Conservation (phyloP, 306 rosid genomes). For the Cucurbita ficifolia region DNA sequence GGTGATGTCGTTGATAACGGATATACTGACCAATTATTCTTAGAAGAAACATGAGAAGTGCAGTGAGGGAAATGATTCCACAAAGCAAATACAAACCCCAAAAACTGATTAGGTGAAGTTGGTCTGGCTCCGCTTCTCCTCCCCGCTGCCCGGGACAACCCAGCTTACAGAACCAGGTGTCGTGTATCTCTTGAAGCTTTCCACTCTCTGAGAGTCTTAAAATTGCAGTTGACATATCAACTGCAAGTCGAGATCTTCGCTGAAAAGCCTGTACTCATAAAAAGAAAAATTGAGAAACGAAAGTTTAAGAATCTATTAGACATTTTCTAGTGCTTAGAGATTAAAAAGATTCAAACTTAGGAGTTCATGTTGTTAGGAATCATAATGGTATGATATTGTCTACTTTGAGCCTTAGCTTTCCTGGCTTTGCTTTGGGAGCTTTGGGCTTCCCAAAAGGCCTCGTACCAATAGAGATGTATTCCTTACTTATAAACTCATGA, state of each 20-base stretch:
- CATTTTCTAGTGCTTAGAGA: too few relatives aligned
- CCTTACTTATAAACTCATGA: too few relatives aligned
- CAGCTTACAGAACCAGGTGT: conserved; percentile 65
- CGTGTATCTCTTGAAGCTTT: conserved; percentile 49
- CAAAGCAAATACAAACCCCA: conserved; percentile 84
- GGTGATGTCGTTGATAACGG: conserved; percentile 33
- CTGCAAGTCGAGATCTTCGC: conserved; percentile 70
- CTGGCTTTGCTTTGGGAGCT: too few relatives aligned
- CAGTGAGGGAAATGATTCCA: conserved; percentile 23
- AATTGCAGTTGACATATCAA: conserved; percentile 85
- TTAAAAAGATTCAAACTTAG: too few relatives aligned
- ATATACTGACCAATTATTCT: conserved; percentile 37
- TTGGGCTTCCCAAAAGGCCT: too few relatives aligned
- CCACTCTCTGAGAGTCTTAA: conserved; percentile 73
- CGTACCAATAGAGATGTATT: too few relatives aligned
- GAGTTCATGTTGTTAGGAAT: too few relatives aligned
- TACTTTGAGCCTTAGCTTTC: too few relatives aligned
- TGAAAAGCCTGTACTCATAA: conserved; percentile 48
- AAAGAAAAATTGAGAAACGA: not conserved
- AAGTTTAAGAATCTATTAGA: too few relatives aligned
- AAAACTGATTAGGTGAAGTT: conserved; percentile 58
- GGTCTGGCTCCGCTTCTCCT: conserved; percentile 30
- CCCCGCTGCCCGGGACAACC: conserved; percentile 51
- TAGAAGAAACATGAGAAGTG: conserved; percentile 41
- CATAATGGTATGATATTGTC: too few relatives aligned